These are phyloP conservation scores for Exidia glandulosa DNA, from an alignment of 768 basidiomycete species.

Conservation along the genomic window DNA sequence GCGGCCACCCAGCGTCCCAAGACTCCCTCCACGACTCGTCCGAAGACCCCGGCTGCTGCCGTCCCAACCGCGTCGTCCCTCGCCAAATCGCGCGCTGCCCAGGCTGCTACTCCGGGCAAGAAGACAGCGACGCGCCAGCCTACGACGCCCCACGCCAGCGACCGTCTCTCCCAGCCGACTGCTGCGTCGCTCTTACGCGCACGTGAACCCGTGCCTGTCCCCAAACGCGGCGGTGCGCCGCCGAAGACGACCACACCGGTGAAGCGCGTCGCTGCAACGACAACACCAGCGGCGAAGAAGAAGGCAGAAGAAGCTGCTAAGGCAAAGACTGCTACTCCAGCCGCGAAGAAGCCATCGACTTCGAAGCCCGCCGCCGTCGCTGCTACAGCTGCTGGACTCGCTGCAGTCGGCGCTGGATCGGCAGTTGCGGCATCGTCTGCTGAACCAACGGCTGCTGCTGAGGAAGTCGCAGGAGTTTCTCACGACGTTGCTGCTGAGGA, in stretches of 20 bases:
- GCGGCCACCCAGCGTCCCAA: constrained; percentile 27
- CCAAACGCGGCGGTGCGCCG: too few species aligned
- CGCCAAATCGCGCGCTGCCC: constrained; percentile 51
- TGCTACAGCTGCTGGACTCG: constrained; percentile 11
- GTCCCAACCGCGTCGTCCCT: constrained; percentile 79
- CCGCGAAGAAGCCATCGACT: constrained; percentile 9
- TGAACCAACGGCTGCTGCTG: constrained; percentile 10
- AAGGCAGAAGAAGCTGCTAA: constrained; percentile 14
- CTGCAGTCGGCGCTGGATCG: background rate
- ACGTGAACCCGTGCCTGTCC: constrained; percentile 25
- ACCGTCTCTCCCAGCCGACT: constrained; percentile 73
- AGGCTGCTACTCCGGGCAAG: constrained; percentile 28
- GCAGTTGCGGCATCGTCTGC: constrained; percentile 8
- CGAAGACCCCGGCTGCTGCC: constrained; percentile 56
- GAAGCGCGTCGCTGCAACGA: constrained; percentile 6
- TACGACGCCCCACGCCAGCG: constrained; percentile 32
- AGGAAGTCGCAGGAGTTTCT: background rate
- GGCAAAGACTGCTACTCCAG: background rate
- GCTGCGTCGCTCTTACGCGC: constrained; percentile 63
- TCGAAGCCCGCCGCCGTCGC: constrained; percentile 14
- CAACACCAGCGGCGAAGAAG: constrained; percentile 15
- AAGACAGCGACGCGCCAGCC: constrained; percentile 37
- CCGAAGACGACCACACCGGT: background rate
- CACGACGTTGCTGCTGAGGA: background rate
- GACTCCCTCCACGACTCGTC: constrained; percentile 26